These are phyloP conservation scores for Lipomyces starkeyi DNA, from an alignment of 805 yeast species.

Conservation along the genomic window DNA sequence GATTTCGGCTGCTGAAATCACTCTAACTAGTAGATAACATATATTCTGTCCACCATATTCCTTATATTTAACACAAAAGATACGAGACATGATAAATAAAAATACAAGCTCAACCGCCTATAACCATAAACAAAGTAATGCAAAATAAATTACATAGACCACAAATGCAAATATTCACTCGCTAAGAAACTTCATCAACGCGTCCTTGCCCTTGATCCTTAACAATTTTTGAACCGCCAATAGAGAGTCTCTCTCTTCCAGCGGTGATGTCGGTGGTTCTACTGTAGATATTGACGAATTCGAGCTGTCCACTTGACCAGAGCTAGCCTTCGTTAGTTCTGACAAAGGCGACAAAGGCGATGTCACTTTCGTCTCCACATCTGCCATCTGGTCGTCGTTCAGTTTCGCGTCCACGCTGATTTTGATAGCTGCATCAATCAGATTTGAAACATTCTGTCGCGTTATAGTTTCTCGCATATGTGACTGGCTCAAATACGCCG, in stretches of 20 bases:
- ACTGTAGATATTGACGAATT: not conserved
- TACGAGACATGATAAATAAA: constrained; percentile 3
- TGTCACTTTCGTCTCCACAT: not conserved
- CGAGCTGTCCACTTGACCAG: constrained; percentile 3
- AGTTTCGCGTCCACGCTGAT: not conserved
- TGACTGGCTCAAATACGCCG: constrained; percentile 40
- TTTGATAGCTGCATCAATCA: constrained; percentile 31
- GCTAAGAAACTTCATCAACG: constrained; percentile 57
- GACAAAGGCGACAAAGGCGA: not conserved
- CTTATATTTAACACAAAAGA: no score
- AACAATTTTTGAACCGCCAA: constrained; percentile 64
- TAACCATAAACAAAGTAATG: not conserved
- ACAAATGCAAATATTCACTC: constrained; percentile 6
- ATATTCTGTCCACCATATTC: no score
- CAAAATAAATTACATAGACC: constrained; percentile 4
- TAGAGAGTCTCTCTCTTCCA: constrained; percentile 51
- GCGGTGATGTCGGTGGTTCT: not conserved
- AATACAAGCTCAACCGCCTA: not conserved
- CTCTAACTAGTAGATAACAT: no score
- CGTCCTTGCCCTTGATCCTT: constrained; percentile 71
- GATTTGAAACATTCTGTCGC: constrained; percentile 26
- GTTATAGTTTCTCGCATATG: constrained; percentile 29
- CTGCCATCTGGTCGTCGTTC: not conserved
- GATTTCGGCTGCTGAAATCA: no score
- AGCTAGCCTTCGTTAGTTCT: not conserved